phyloP scores from a whole-genome alignment of 2,329 filamentous ascomycete species.

The Amphichorda felina region DNA sequence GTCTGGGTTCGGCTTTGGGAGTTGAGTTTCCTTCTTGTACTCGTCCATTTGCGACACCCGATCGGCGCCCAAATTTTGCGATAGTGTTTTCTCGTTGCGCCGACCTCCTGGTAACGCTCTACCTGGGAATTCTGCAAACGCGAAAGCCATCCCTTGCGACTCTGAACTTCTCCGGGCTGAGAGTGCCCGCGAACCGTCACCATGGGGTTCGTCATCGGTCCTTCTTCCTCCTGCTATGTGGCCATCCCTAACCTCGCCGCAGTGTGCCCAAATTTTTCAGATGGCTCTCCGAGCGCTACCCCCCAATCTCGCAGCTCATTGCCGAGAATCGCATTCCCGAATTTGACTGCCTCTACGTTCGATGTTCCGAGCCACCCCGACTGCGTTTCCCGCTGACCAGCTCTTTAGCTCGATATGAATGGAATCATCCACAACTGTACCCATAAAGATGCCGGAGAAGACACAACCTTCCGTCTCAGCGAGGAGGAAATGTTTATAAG shows the following conservation, averaged over 20 bases:
- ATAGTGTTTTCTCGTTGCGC: not conserved
- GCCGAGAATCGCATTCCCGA: conserved; percentile 98
- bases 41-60: not conserved
- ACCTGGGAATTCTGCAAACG: too few relatives aligned
- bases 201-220: conserved; percentile 4
- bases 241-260: conserved; percentile 1
- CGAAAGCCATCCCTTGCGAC: too few relatives aligned
- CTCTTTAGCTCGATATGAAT: conserved; percentile 76
- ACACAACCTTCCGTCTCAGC: conserved; percentile 80
- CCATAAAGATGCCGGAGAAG: conserved; percentile 81
- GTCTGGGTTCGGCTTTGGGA: not conserved
- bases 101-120: too few relatives aligned
- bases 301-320: conserved; percentile 94
- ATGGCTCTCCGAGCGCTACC: conserved; percentile 99
- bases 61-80: not conserved
- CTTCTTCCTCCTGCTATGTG: conserved; percentile 2
- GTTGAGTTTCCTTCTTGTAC: not conserved
- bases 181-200: conserved; percentile 8
- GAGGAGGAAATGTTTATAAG: conserved; percentile 99
- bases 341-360: conserved; percentile 89
- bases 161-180: not conserved
- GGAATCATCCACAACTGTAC: conserved; percentile 99
- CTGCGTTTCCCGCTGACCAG: conserved; percentile 10
- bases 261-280: conserved; percentile 85
- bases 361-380: conserved; percentile 12